Evolutionary conservation across 257 asterid species (phyloP), one percentile per base, ranked within the genome.

Genomic region (Fraxinus cuspidata): DNA sequence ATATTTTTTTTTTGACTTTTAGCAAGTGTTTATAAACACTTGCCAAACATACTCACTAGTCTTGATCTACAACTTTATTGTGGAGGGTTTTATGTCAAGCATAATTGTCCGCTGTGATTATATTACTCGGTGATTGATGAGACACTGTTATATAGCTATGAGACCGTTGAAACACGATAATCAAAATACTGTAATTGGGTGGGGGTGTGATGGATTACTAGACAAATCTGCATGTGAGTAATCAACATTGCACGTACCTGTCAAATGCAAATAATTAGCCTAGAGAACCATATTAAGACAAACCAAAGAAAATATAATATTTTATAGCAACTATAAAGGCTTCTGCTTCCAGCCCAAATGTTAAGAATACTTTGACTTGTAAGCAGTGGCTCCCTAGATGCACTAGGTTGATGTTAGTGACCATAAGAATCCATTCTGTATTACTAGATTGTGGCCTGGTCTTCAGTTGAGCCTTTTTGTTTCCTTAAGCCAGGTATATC

Each of bases 401-500:
- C 65, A 47, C n/a, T 76, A 47, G 68, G 23, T 47, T 47, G 68
- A 18, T 69, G 9, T 31, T 32, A 56, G 53, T 13, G 68, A 74
- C 47, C n/a, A 16, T 47, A 63, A 58, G 49, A 71, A 51, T 74
- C 31, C 66, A 32, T 69, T 80, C 25, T 60, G 47, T 49, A 16
- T 77, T 81, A 34, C 38, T 25, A 65, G 38, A 69, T 21, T 44
- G 77, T 72, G 69, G 32, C 79, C 75, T 89, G 74, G 82, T 75
- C 79, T 80, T 84, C 81, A 60, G 80, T 78, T 80, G 28, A 73
- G 49, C 64, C 29, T 42, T 76, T 77, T 74, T 80, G 38, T 80
- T 82, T 80, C 74, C 79, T 78, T 84, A 76, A 85, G 86, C 71
- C 76, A 78, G 80, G 80, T 77, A 76, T 77, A 77, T 79, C 78